These are phyloP conservation scores for Kwoniella dejecticola DNA, from an alignment of 768 basidiomycete genomes.

Conservation along the genomic window DNA sequence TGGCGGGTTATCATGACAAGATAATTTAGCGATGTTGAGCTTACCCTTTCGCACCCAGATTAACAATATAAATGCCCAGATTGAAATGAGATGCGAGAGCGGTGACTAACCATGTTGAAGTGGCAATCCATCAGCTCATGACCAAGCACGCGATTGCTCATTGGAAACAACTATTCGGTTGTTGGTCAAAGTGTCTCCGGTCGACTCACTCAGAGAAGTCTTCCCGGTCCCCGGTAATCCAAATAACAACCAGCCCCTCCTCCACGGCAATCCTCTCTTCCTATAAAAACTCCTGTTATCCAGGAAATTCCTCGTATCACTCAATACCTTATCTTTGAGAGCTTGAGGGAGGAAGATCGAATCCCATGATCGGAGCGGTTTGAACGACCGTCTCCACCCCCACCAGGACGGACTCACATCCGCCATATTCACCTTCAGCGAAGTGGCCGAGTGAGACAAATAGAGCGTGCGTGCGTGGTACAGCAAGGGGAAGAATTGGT, in stretches of 20 bases:
- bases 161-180: too few species aligned
- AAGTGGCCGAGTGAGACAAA: too few species aligned
- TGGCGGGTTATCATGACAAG: too few species aligned
- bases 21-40: too few species aligned
- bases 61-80: slow-evolving; percentile 25
- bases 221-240: slow-evolving; percentile 33
- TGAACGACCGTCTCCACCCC: not conserved
- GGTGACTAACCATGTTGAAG: slow-evolving; percentile 8
- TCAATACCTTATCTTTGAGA: slow-evolving; percentile 23
- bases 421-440: too few species aligned
- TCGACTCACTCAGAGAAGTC: slow-evolving; percentile 23
- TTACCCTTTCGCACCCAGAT: slow-evolving; percentile 3
- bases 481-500: too few species aligned
- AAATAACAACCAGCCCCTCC: slow-evolving; percentile 30
- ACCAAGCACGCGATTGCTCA: too few species aligned
- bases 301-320: slow-evolving; percentile 25
- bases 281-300: slow-evolving; percentile 21
- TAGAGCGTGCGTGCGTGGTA: too few species aligned
- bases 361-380: slow-evolving; percentile 23
- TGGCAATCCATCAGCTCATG: not conserved
- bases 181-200: too few species aligned
- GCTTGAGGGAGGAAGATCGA: slow-evolving; percentile 20
- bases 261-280: slow-evolving; percentile 20
- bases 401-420: too few species aligned
- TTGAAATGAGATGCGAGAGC: slow-evolving; percentile 22